These are phyloP conservation scores for Rhododendron molle DNA, from an alignment of 148 eudicot species.

Conservation along the genomic window DNA sequence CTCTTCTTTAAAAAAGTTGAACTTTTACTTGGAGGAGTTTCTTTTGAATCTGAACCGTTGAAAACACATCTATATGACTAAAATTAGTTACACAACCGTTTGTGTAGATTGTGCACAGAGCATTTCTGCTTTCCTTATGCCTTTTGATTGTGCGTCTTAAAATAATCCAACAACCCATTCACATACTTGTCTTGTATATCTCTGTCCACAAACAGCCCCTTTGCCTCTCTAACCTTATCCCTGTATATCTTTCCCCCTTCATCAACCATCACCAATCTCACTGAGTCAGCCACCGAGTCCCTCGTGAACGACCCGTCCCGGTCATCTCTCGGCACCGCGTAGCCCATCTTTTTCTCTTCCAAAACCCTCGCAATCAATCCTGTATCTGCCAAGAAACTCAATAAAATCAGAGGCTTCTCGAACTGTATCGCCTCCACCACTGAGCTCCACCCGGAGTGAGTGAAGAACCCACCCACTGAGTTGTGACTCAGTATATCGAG, in stretches of 20 bases:
- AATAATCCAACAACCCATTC: neutral
- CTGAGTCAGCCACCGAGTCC: slow-evolving; percentile 15
- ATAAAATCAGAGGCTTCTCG: slow-evolving; percentile 3
- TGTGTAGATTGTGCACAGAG: no score
- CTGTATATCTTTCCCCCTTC: slow-evolving; percentile 11
- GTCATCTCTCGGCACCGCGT: slow-evolving; percentile 10
- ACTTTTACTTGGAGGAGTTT: no score
- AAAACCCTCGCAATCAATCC: slow-evolving; percentile 16
- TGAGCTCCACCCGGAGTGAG: slow-evolving; percentile 4
- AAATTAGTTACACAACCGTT: no score
- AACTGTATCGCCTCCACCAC: slow-evolving; percentile 7
- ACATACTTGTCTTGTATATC: neutral
- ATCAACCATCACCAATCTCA: slow-evolving; percentile 10
- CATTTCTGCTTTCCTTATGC: neutral
- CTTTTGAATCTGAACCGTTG: no score
- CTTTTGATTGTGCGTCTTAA: neutral
- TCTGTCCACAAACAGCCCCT: neutral
- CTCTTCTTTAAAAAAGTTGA: no score
- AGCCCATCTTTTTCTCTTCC: slow-evolving; percentile 8
- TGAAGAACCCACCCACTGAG: neutral
- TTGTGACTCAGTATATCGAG: slow-evolving; percentile 8
- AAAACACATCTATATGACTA: no score
- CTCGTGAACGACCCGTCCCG: slow-evolving; percentile 1
- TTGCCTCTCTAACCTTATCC: neutral
- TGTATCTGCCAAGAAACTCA: slow-evolving; percentile 6